phyloP scores from a whole-genome alignment of 192 early-diverging fungal species.

The Backusella parvicylindrica region DNA sequence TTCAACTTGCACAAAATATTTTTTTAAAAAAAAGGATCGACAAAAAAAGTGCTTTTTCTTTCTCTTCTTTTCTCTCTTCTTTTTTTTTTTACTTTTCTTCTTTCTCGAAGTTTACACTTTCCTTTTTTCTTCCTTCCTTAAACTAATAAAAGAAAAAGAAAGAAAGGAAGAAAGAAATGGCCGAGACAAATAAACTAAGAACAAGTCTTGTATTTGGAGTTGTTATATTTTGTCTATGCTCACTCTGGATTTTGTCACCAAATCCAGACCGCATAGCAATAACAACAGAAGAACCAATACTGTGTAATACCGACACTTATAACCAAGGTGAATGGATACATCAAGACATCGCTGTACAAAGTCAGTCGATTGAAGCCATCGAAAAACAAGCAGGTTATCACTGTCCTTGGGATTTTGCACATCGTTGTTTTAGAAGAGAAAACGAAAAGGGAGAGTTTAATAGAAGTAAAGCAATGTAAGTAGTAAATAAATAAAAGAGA shows the following conservation, averaged over 20 bases:
- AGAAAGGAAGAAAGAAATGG: neutral
- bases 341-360: neutral
- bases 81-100: neutral
- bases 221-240: neutral
- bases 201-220: neutral
- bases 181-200: neutral
- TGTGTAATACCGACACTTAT: slow-evolving; percentile 19
- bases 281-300: neutral
- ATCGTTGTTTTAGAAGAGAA: slow-evolving; percentile 23
- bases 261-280: neutral
- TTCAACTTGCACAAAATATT: neutral
- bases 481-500: neutral
- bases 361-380: neutral
- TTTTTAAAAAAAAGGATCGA: neutral
- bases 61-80: neutral
- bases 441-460: slow-evolving; percentile 11
- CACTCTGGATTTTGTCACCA: neutral
- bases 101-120: neutral
- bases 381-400: slow-evolving; percentile 9
- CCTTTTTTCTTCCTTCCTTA: neutral
- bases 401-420: slow-evolving; percentile 17
- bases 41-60: slow-evolving; percentile 1
- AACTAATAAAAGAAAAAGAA: neutral
- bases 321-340: slow-evolving; percentile 28
- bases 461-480: slow-evolving; percentile 28